Evolutionary conservation across 495 filamentous ascomycete species (phyloP).

Genomic region (Aspergillus wentii): DNA sequence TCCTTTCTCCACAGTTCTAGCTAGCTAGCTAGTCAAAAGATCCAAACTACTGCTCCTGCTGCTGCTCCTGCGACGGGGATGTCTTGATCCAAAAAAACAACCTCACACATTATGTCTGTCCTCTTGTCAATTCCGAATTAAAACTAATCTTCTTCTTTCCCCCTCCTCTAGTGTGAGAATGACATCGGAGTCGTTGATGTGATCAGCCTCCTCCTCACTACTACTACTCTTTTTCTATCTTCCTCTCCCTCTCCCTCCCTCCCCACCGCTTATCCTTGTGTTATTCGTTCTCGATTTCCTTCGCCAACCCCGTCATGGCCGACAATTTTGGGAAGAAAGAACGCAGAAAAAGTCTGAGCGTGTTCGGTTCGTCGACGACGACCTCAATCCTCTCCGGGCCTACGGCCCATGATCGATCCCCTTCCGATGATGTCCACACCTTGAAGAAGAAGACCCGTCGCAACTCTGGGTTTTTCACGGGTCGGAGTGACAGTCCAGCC

Average conservation of each 20-base stretch:
- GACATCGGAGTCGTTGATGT: conserved; percentile 31
- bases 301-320: conserved; percentile 29
- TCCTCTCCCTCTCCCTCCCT: conserved; percentile 5
- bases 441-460: conserved; percentile 35
- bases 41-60: too few species aligned
- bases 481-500: conserved; percentile 21
- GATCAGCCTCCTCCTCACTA: conserved; percentile 18
- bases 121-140: conserved; percentile 6
- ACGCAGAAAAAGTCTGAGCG: conserved; percentile 41
- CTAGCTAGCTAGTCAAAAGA: conserved; percentile 13
- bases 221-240: conserved; percentile 9
- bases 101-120: conserved; percentile 13
- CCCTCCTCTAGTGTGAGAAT: conserved; percentile 22
- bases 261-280: conserved; percentile 7
- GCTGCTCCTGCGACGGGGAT: too few species aligned
- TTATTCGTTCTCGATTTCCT: conserved; percentile 4
- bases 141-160: conserved; percentile 11
- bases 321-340: conserved; percentile 33
- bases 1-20: conserved; percentile 14
- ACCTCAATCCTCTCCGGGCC: conserved; percentile 17
- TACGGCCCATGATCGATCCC: conserved; percentile 27
- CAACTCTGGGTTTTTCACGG: conserved; percentile 43
- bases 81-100: too few species aligned
- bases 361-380: conserved; percentile 31
- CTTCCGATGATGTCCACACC: conserved; percentile 31